A percentile compares a stretch with the other conserved stretches of the same genome.
phyloP scores from a whole-genome alignment of 495 filamentous ascomycete species.

The Aspergillus sclerotioniger region DNA sequence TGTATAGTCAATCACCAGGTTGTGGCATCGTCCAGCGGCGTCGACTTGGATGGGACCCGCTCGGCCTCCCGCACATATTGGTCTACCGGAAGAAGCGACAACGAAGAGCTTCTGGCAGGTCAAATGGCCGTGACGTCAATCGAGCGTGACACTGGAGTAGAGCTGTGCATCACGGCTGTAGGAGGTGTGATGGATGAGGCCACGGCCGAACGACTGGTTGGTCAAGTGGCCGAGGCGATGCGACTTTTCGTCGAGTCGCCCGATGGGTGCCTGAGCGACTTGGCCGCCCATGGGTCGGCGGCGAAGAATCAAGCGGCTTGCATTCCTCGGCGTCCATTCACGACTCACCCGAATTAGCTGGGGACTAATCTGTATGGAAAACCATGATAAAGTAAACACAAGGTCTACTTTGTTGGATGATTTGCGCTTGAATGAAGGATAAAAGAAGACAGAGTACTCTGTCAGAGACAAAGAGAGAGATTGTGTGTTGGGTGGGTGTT shows the following conservation, averaged over 20 bases:
- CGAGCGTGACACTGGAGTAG: neutral
- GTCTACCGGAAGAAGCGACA: neutral
- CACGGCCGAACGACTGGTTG: neutral
- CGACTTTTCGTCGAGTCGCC: neutral
- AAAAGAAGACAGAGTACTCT: too few species aligned
- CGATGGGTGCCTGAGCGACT: neutral
- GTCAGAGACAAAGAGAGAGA: too few species aligned
- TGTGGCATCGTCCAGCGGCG: neutral
- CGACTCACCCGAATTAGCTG: too few species aligned
- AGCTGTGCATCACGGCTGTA: neutral
- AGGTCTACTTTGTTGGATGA: too few species aligned
- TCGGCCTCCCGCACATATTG: neutral
- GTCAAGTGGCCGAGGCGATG: neutral
- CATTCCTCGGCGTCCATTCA: too few species aligned
- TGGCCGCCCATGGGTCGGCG: neutral
- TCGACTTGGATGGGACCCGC: neutral
- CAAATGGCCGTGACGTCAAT: neutral
- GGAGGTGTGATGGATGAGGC: neutral
- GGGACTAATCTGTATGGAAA: too few species aligned
- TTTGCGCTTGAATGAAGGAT: too few species aligned
- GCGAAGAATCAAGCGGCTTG: too few species aligned
- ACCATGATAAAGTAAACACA: too few species aligned
- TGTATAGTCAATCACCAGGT: conserved; percentile 17
- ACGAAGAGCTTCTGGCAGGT: neutral
- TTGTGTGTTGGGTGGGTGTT: too few species aligned